phyloP scores from a whole-genome alignment of 345 rosid species.

The Salix brachista region DNA sequence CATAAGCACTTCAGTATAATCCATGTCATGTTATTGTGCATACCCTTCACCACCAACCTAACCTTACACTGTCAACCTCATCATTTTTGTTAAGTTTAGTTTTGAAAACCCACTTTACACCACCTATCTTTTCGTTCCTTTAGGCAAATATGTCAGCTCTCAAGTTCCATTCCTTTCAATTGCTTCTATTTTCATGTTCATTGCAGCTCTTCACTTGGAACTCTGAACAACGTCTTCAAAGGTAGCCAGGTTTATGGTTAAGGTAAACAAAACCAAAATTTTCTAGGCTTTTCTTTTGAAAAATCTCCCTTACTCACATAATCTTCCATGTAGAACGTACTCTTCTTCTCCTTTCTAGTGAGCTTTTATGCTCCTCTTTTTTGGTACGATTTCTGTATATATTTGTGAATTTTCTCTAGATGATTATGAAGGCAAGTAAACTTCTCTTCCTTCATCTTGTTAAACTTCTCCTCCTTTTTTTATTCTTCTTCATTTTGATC shows the following conservation, averaged over 20 bases:
- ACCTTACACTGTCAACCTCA: not conserved
- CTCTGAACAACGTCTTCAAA: not conserved
- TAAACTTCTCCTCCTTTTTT: too few relatives aligned
- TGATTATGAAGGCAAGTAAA: too few relatives aligned
- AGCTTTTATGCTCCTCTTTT: not conserved
- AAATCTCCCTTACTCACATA: not conserved
- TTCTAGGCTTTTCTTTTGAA: not conserved
- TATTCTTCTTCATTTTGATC: too few relatives aligned
- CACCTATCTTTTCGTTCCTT: not conserved
- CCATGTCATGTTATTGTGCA: not conserved
- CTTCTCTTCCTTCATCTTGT: too few relatives aligned
- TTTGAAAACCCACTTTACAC: slow-evolving; percentile 1
- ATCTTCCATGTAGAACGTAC: too few relatives aligned
- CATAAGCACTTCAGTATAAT: not conserved
- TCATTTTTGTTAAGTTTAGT: slow-evolving; percentile 12
- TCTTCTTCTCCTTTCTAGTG: not conserved
- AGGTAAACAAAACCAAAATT: slow-evolving; percentile 1
- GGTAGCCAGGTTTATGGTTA: not conserved
- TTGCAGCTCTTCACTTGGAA: slow-evolving; percentile 4
- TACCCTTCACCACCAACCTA: not conserved
- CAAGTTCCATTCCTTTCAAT: slow-evolving; percentile 3
- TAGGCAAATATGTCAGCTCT: not conserved
- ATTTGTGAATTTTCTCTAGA: too few relatives aligned
- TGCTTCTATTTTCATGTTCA: not conserved
- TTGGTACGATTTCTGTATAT: not conserved